These are phyloP conservation scores for Paxillus involutus DNA, from an alignment of 768 basidiomycete genomes.

Conservation along the genomic window DNA sequence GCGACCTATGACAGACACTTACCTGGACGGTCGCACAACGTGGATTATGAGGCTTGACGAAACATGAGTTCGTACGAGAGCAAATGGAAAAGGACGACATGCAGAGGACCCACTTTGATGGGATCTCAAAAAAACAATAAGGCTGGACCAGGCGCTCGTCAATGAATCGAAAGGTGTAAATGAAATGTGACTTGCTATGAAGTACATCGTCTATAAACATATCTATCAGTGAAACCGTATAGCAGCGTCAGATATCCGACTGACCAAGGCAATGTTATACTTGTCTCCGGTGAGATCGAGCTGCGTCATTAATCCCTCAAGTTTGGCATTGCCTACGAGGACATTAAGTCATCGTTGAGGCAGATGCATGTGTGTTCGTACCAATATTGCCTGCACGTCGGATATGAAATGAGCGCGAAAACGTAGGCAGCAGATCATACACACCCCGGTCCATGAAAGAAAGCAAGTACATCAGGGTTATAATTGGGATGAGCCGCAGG, in stretches of 20 bases:
- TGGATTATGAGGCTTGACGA: constrained; percentile 42
- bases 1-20: constrained; percentile 7
- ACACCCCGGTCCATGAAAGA: constrained; percentile 62
- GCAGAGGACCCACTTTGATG: constrained; percentile 50
- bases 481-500: constrained; percentile 12
- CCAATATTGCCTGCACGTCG: constrained; percentile 54
- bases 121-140: constrained; percentile 55
- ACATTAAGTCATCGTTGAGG: neutral
- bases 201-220: constrained; percentile 59
- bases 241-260: neutral
- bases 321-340: constrained; percentile 52
- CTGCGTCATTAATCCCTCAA: constrained; percentile 58
- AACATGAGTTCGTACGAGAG: neutral
- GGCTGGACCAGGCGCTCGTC: constrained; percentile 39
- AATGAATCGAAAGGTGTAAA: neutral
- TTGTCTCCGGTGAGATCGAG: constrained; percentile 53
- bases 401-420: neutral
- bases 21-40: constrained; percentile 62
- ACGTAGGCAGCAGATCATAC: neutral
- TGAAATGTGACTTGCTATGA: constrained; percentile 46
- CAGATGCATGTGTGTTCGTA: constrained; percentile 12
- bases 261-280: constrained; percentile 63
- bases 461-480: constrained; percentile 57
- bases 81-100: neutral
- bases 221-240: neutral